Base-by-base conservation (phyloP, 495 filamentous ascomycete species). In the Podospora fimiseda region DNA sequence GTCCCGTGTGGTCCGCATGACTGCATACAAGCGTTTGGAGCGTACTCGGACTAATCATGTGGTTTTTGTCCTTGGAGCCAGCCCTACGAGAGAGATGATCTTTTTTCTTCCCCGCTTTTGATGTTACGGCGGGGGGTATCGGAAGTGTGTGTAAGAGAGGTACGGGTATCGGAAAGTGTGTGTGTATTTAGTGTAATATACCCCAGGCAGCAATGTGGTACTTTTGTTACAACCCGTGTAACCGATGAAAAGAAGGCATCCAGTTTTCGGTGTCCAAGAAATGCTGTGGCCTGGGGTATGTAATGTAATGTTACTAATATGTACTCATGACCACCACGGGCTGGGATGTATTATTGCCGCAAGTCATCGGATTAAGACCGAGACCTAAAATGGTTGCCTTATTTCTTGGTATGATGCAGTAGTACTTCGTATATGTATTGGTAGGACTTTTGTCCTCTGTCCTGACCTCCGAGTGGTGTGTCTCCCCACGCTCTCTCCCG, bases 21-120 rank as follows among this genome's bases (percentile, higher is more conserved):
- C 37, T 20, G 20, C 14, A 38, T 27, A 27, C 41, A 55, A 47
- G 51, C 27, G 16, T 15, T 39, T 1, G 9, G 16, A 41, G 40
- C 53, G 53, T 50, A 56, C 16, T 20, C 40, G 30, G 16, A 45
- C 48, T 39, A 56, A 46, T 51, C 40, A 50, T 30, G 27, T 7
- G 16, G 15, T 13, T 37, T 18, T 44, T 23, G 27, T 53, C 43
- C 7, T 37, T 37, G 33, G 1, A 22, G n/a, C 43, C 53, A 56
- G 53, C 53, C 53, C 53, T 56, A 56, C 36, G 43, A 14, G 41
- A 22, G n/a, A n/a, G n/a, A n/a, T n/a, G n/a, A n/a, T n/a, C n/a
- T n/a, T n/a, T n/a, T n/a, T n/a, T n/a, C n/a, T n/a, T n/a, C n/a
- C n/a, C n/a, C n/a, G n/a, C n/a, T n/a, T n/a, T n/a, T n/a, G n/a